Evolutionary conservation across 805 yeast species (phyloP).

Genomic region (Pichia eremophila): DNA sequence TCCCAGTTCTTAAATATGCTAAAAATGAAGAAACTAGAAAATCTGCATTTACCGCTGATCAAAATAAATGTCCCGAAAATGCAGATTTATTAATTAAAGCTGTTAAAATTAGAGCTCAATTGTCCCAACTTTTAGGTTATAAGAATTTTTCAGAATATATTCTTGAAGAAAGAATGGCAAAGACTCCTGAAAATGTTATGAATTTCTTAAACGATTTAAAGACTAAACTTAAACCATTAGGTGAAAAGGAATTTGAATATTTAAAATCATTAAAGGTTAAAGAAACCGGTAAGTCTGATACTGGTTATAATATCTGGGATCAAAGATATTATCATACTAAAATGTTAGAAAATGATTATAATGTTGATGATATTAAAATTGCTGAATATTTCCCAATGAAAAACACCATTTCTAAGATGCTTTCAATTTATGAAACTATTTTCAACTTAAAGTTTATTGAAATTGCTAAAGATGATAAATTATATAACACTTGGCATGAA

Average conservation of each 20-base stretch:
- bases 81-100: constrained; percentile 52
- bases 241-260: constrained; percentile 39
- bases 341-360: constrained; percentile 56
- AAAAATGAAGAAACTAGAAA: constrained; percentile 54
- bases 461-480: constrained; percentile 28
- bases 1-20: constrained; percentile 73
- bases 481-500: constrained; percentile 56
- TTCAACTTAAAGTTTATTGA: constrained; percentile 61
- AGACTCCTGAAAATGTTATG: constrained; percentile 49
- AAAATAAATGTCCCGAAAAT: constrained; percentile 58
- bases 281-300: constrained; percentile 31
- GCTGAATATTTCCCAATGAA: constrained; percentile 74
- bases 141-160: constrained; percentile 58
- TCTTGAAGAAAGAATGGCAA: constrained; percentile 76
- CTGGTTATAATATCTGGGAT: constrained; percentile 63
- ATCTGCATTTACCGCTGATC: constrained; percentile 55
- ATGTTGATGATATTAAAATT: constrained; percentile 63
- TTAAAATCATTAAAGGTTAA: constrained; percentile 44
- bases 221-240: constrained; percentile 50
- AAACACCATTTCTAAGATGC: constrained; percentile 58
- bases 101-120: constrained; percentile 48
- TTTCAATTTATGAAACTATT: constrained; percentile 57
- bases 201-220: constrained; percentile 55
- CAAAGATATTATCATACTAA: constrained; percentile 55
- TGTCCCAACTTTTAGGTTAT: constrained; percentile 60